phyloP scores from a whole-genome alignment of 2,329 filamentous ascomycete species.

The Aspergillus sp. region DNA sequence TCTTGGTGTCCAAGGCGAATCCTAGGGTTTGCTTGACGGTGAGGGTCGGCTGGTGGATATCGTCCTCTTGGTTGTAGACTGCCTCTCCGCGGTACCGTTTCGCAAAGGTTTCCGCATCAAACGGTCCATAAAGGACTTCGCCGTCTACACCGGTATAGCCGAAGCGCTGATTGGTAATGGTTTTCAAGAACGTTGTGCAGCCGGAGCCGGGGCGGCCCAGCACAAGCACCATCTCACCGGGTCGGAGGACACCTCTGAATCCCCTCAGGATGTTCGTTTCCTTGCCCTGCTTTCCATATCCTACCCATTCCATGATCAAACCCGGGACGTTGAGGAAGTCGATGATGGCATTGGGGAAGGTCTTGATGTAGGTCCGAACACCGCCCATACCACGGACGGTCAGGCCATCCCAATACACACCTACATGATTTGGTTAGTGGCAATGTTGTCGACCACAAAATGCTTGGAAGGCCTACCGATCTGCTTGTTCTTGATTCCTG shows the following conservation, averaged over 20 bases:
- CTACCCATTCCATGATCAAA: conserved; percentile 62
- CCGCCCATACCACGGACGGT: conserved; percentile 75
- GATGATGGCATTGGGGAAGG: conserved; percentile 74
- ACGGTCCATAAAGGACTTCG: conserved; percentile 74
- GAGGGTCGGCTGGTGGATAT: conserved; percentile 79
- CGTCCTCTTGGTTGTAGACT: conserved; percentile 83
- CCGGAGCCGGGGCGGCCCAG: conserved; percentile 73
- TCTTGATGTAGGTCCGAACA: conserved; percentile 67
- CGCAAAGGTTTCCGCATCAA: conserved; percentile 65
- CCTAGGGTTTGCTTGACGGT: conserved; percentile 84
- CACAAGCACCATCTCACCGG: conserved; percentile 86
- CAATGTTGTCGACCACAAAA: neutral
- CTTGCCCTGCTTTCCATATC: conserved; percentile 63
- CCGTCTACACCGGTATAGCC: conserved; percentile 63
- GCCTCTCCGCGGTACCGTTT: conserved; percentile 75
- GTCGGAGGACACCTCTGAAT: conserved; percentile 62
- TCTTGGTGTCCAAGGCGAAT: conserved; percentile 82
- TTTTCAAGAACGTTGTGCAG: conserved; percentile 67
- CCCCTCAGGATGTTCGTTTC: conserved; percentile 72
- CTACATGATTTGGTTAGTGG: conserved; percentile 21
- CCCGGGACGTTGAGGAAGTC: conserved; percentile 73
- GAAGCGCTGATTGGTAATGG: conserved; percentile 64
- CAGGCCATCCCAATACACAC: conserved; percentile 74
- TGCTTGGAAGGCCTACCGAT: conserved; percentile 49
- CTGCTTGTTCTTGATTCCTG: conserved; percentile 77